phyloP scores from a whole-genome alignment of 345 rosid genomes.

The Eucalyptus camaldulensis region DNA sequence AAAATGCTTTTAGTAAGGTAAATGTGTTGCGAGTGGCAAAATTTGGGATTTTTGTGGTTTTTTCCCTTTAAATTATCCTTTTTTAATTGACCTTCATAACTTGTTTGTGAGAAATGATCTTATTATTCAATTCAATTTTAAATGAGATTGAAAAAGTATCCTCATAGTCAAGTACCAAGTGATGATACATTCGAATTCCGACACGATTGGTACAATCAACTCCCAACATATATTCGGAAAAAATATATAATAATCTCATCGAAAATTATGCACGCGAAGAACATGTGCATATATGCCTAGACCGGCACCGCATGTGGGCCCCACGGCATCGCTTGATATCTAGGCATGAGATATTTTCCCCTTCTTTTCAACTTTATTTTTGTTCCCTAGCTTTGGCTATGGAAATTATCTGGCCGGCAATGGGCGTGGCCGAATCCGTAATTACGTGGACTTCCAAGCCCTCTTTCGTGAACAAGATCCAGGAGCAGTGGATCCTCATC shows the following conservation, averaged over 20 bases:
- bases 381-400: neutral
- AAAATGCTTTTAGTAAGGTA: fast-evolving
- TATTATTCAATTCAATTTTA: neutral
- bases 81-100: fast-evolving
- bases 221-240: neutral
- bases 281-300: neutral
- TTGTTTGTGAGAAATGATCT: neutral
- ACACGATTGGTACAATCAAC: neutral
- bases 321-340: neutral
- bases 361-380: neutral
- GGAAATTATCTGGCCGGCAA: neutral
- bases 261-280: neutral
- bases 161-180: neutral
- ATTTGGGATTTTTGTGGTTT: fast-evolving
- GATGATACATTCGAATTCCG: neutral
- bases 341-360: neutral
- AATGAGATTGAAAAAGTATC: neutral
- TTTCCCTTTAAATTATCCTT: neutral
- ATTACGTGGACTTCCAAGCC: neutral
- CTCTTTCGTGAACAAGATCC: neutral
- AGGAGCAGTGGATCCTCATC: neutral
- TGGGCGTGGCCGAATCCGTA: neutral
- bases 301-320: neutral
- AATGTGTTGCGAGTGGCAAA: fast-evolving
- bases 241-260: neutral